These are phyloP conservation scores for Globisporangium abappressorium DNA, from an alignment of 352 stramenopile species.

Conservation along the genomic window DNA sequence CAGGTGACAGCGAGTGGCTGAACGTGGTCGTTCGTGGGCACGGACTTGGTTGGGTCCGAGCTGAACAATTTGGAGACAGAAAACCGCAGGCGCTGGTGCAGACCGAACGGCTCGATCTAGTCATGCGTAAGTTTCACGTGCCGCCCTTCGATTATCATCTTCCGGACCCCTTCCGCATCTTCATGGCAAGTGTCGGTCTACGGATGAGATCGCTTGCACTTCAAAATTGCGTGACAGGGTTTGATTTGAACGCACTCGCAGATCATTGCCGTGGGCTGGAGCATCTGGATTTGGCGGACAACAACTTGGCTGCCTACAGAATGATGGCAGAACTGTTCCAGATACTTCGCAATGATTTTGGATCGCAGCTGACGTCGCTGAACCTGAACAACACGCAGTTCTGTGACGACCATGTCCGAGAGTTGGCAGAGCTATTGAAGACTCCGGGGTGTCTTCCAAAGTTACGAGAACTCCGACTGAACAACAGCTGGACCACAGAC, in stretches of 20 bases:
- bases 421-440: background rate
- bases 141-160: background rate
- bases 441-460: background rate
- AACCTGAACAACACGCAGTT: background rate
- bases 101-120: background rate
- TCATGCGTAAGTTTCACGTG: background rate
- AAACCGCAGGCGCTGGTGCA: background rate
- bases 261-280: background rate
- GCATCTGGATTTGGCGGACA: background rate
- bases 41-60: background rate
- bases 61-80: background rate
- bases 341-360: background rate
- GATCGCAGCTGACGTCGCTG: background rate
- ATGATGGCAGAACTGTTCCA: background rate
- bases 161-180: background rate
- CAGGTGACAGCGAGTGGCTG: background rate
- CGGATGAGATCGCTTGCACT: background rate
- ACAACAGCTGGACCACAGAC: background rate
- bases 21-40: background rate
- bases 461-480: background rate
- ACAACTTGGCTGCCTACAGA: background rate
- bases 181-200: background rate
- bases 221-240: background rate
- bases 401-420: background rate
- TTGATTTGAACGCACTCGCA: background rate